phyloP scores from a whole-genome alignment of 495 filamentous ascomycete species.

The Hypoxylon trugodes region DNA sequence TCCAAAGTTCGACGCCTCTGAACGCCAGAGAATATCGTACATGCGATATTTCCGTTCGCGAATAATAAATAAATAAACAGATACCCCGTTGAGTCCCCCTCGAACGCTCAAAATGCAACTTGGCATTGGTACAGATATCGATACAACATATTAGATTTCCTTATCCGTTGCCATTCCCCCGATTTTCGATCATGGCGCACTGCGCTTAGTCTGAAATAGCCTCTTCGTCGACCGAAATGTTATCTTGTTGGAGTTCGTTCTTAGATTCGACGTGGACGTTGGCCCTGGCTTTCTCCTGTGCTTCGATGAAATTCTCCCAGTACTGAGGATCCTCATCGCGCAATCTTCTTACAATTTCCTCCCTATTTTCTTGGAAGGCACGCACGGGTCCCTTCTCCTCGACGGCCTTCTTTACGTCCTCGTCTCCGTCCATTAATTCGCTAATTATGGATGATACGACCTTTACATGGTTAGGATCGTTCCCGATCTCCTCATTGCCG shows the following conservation, averaged over 20 bases:
- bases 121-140: constrained; percentile 23
- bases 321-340: constrained; percentile 65
- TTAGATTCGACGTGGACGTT: constrained; percentile 55
- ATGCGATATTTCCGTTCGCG: background rate
- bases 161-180: no score
- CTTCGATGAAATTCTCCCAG: constrained; percentile 72
- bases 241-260: constrained; percentile 24
- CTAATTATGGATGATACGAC: constrained; percentile 70
- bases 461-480: constrained; percentile 62
- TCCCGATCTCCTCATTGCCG: constrained; percentile 57
- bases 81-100: background rate
- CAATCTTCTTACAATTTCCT: constrained; percentile 58
- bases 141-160: no score
- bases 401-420: constrained; percentile 64
- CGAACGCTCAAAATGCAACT: constrained; percentile 12
- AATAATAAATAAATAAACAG: no score
- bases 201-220: constrained; percentile 42
- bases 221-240: constrained; percentile 35
- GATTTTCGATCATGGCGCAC: no score
- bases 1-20: no score
- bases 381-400: constrained; percentile 63
- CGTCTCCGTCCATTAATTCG: constrained; percentile 63
- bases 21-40: no score
- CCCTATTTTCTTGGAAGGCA: constrained; percentile 65
- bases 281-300: constrained; percentile 70